Base-by-base conservation (phyloP, 2,329 filamentous ascomycete species). In the Epichloe bromicola region DNA sequence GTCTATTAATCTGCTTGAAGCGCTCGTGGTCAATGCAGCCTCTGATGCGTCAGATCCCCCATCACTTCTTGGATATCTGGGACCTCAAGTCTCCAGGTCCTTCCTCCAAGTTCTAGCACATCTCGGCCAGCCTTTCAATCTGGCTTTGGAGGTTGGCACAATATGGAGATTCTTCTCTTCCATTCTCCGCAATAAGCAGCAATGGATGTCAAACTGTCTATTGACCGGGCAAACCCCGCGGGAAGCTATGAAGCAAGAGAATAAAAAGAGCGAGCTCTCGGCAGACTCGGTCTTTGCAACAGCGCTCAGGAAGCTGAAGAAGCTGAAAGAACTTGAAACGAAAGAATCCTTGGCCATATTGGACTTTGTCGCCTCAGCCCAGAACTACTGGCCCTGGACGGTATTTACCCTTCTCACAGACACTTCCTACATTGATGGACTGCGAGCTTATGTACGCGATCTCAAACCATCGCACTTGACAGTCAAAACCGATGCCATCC, bases 321-420 rank as follows among this genome's bases (percentile, higher is more conserved):
- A 74, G 11, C 80, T 95, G 54, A 74, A 78, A 23, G 71, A 77
- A 2, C 65, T 90, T 20, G 74, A 84, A 8, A 74, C 78, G n/a
- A 71, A 73, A 36, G 79, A 88, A 55, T 80, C 83, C 4, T 71
- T 89, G 20, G 81, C 86, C 1, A 82, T 96, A 59, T 74, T 98
- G 15, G 83, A 91, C 59, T 97, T 97, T 64, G 80, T 96, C 38
- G 82, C 87, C 2, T 82, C 86, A 3, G 87, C 91, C 4, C 90
- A 96, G 62, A 93, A 95, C 65, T 87, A 89, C 62, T 97, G 91
- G 91, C 86, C 90, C 1, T 95, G 91, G 88, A 90, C 88, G 1
- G 89, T 94, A 51, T 84, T 87, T 51, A 82, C 85, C 39, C 71
- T 95, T 37, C 80, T 85, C 54, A 83, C 83, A 53, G 86, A 95